Conservation (phyloP, 768 basidiomycete species). For the Amanita inopinata region DNA sequence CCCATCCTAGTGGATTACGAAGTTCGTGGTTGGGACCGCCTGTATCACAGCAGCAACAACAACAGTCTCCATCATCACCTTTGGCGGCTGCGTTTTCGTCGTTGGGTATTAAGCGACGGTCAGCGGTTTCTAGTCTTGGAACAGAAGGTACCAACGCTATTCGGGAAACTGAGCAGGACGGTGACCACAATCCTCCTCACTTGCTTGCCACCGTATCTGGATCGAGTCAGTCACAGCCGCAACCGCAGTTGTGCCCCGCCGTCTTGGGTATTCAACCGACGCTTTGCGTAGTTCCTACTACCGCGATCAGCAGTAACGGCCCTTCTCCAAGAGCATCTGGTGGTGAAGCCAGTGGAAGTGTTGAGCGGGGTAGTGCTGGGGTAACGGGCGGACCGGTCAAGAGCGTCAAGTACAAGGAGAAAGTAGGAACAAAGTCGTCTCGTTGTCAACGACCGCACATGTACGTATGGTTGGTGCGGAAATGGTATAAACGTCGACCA, state of each 20-base stretch:
- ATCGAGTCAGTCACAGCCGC: slow-evolving; percentile 6
- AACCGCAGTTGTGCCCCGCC: slow-evolving; percentile 20
- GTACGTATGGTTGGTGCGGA: slow-evolving; percentile 71
- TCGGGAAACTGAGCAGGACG: neutral
- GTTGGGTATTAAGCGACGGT: slow-evolving; percentile 3
- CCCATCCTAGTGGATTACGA: neutral
- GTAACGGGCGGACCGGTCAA: neutral
- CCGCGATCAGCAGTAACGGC: slow-evolving; percentile 15
- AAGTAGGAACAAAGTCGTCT: neutral
- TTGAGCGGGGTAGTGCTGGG: neutral
- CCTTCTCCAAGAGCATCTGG: neutral
- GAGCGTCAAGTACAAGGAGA: neutral
- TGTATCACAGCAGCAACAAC: neutral
- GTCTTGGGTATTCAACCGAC: slow-evolving; percentile 61
- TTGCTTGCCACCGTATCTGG: neutral
- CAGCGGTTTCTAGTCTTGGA: neutral
- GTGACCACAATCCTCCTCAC: neutral
- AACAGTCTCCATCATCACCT: neutral
- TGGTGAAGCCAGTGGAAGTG: neutral
- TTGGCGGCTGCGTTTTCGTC: slow-evolving; percentile 3
- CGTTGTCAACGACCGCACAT: slow-evolving; percentile 29
- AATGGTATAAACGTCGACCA: slow-evolving; percentile 57
- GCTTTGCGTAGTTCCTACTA: slow-evolving; percentile 35
- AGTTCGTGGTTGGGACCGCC: slow-evolving; percentile 5
- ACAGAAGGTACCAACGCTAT: neutral